Base-by-base conservation (phyloP, 2,329 filamentous ascomycete genomes). In the Ascochyta fabae region DNA sequence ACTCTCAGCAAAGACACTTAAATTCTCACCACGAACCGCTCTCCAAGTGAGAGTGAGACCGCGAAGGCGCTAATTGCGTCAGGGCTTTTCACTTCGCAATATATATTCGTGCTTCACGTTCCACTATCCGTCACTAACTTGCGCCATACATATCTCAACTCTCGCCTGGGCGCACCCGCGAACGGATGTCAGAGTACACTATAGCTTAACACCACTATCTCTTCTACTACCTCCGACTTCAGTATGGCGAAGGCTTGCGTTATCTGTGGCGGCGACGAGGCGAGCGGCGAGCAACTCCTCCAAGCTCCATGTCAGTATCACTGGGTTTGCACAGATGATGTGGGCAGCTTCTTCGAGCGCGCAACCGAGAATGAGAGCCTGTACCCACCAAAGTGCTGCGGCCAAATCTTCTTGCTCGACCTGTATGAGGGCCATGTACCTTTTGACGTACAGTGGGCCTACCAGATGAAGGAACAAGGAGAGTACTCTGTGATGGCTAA, bases 361-460 rank as follows among this genome's bases (percentile, higher is more conserved):
- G 71, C 70, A 3, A 64, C 64, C 1, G 48, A 62, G 3, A 63
- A 65, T 43, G 70, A 74, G 51, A 66, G 59, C 33, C 47, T 69
- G 1, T 74, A 66, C 40, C 70, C 69, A 6, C 68, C 70, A 8
- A 59, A 60, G 34, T 74, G 71, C 58, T 74, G 71, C 55, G 50
- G 35, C 2, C 48, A 63, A 9, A 54, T 69, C 8, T 58, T 74
- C 19, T 27, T 65, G 6, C 59, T 71, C 12, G 58, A 62, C 3
- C 53, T 66, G 1, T 74, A 60, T 26, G 61, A 66, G 35, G 48
- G 63, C 6, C 39, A 65, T 31, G 34, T 73, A 1, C 60, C 64
- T 0, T 63, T 59, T 12, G 63, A 69, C 4, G 42, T 66, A 1
- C 46, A 55, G 4, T 64, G 57, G 56, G 61, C 59, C 1, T 74